Evolutionary conservation across 1,139 yeast genomes (phyloP).

Genomic region (Pichiaceae sp.): DNA sequence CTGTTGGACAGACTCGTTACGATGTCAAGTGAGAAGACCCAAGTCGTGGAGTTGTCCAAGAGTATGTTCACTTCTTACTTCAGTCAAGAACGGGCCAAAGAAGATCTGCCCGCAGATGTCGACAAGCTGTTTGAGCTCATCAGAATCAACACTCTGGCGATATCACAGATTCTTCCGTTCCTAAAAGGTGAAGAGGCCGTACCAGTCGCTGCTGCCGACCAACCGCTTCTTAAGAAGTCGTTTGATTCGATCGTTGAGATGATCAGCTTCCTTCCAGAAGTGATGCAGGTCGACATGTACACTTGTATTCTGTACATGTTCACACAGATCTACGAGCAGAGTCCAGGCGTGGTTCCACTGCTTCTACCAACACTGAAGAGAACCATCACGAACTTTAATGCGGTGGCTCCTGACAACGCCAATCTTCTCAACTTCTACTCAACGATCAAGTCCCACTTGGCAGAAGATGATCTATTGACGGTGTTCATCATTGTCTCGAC

Average conservation of each 20-base stretch:
- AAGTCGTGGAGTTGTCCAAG: slow-evolving; percentile 35
- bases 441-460: slow-evolving; percentile 26
- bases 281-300: slow-evolving; percentile 61
- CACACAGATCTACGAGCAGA: slow-evolving; percentile 45
- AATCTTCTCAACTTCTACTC: slow-evolving; percentile 33
- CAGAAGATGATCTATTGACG: slow-evolving; percentile 33
- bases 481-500: slow-evolving; percentile 53
- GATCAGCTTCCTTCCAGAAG: slow-evolving; percentile 55
- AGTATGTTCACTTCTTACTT: slow-evolving; percentile 45
- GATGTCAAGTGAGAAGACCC: slow-evolving; percentile 44
- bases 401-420: slow-evolving; percentile 18
- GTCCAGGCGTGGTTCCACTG: slow-evolving; percentile 36
- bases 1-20: slow-evolving; percentile 66
- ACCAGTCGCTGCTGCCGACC: slow-evolving; percentile 23
- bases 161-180: slow-evolving; percentile 54
- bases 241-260: slow-evolving; percentile 53
- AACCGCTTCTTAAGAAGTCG: slow-evolving; percentile 41
- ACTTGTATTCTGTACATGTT: slow-evolving; percentile 61
- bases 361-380: slow-evolving; percentile 49
- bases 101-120: slow-evolving; percentile 44
- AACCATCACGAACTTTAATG: slow-evolving; percentile 8
- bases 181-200: slow-evolving; percentile 35
- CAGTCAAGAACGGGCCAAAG: slow-evolving; percentile 16
- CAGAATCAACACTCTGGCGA: slow-evolving; percentile 61
- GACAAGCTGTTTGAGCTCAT: slow-evolving; percentile 78